phyloP scores from a whole-genome alignment of 2,329 filamentous ascomycete species.

The Aspergillus terreus region DNA sequence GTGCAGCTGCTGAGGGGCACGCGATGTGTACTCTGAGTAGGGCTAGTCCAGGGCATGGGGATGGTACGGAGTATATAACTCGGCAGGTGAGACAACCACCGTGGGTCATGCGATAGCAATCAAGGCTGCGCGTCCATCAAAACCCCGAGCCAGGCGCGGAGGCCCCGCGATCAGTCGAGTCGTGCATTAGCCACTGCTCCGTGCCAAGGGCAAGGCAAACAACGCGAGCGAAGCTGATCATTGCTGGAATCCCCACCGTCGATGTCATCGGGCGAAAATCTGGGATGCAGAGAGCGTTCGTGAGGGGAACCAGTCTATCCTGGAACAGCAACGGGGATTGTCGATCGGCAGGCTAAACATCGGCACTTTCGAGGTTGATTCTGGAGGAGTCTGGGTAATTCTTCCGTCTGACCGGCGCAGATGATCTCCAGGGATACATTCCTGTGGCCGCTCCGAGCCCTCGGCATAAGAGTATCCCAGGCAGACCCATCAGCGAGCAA shows the following conservation, averaged over 20 bases:
- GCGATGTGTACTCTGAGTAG: too few relatives aligned
- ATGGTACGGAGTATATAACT: neutral
- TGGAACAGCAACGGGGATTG: neutral
- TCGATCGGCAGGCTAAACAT: neutral
- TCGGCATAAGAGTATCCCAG: too few relatives aligned
- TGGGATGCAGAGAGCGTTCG: neutral
- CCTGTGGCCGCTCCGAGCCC: too few relatives aligned
- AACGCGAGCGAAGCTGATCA: conserved; percentile 1
- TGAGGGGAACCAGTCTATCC: neutral
- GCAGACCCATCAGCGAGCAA: too few relatives aligned
- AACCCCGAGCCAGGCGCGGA: neutral
- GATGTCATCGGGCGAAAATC: neutral
- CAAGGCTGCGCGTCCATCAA: neutral
- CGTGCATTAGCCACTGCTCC: neutral
- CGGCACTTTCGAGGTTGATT: neutral
- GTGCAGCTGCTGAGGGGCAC: too few relatives aligned
- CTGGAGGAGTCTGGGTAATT: neutral
- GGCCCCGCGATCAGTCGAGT: neutral
- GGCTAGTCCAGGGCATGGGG: too few relatives aligned
- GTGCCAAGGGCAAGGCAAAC: neutral
- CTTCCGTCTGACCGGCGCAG: too few relatives aligned
- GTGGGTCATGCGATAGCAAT: conserved; percentile 1
- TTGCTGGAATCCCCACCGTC: neutral
- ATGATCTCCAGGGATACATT: too few relatives aligned
- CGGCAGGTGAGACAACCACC: neutral